These are phyloP conservation scores for Aspergillus oerlinghausenensis DNA, from an alignment of 2,329 filamentous ascomycete species.

Conservation along the genomic window DNA sequence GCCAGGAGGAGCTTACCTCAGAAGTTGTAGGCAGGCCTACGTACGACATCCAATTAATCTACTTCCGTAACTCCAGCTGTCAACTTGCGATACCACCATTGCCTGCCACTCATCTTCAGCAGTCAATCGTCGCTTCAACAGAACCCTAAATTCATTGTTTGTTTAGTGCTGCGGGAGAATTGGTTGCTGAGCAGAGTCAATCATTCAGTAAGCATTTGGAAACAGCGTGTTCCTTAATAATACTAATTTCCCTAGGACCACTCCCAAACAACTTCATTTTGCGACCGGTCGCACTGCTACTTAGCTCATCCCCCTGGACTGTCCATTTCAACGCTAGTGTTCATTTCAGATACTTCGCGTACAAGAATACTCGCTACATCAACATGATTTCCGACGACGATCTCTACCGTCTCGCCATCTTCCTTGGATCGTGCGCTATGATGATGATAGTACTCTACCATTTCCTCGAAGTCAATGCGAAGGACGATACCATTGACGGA, in stretches of 20 bases:
- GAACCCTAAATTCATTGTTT: background rate
- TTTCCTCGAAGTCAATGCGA: slow-evolving; percentile 92
- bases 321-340: background rate
- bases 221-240: background rate
- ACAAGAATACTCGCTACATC: slow-evolving; percentile 12
- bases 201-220: background rate
- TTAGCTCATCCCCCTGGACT: background rate
- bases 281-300: background rate
- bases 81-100: background rate
- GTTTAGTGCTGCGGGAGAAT: background rate
- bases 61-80: background rate
- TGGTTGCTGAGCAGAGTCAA: background rate
- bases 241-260: background rate
- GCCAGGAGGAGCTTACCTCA: background rate
- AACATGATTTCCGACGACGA: slow-evolving; percentile 93
- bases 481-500: slow-evolving; percentile 41
- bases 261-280: slow-evolving; percentile 1
- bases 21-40: background rate
- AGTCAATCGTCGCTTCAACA: background rate
- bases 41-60: background rate
- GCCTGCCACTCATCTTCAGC: background rate
- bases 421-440: slow-evolving; percentile 86
- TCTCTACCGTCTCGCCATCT: slow-evolving; percentile 86
- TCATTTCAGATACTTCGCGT: background rate
- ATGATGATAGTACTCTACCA: slow-evolving; percentile 92